A percentile compares a stretch with the other conserved stretches of the same genome.
Conservation (phyloP, 2,329 filamentous ascomycete species). For the Diaporthe sp. region DNA sequence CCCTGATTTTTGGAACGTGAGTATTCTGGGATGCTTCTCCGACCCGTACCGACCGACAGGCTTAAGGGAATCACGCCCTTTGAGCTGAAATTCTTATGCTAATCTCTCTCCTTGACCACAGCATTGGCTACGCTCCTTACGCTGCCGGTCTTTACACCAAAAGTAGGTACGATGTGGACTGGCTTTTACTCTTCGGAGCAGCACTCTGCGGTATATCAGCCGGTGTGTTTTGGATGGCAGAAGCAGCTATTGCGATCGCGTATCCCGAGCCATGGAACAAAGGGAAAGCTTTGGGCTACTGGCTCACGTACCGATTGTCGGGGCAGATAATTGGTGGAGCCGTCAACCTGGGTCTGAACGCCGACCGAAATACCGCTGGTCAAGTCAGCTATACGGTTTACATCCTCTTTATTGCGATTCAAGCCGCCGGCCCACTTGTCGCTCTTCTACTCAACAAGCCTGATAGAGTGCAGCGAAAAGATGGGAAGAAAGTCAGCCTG, state of each 20-base stretch:
- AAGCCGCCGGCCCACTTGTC: constrained; percentile 74
- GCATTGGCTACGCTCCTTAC: constrained; percentile 77
- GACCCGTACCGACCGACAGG: neutral
- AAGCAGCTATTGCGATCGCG: constrained; percentile 78
- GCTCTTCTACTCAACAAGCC: constrained; percentile 74
- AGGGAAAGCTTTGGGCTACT: constrained; percentile 75
- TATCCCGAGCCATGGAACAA: constrained; percentile 79
- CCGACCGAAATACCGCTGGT: constrained; percentile 66
- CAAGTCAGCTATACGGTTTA: constrained; percentile 78
- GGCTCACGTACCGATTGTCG: constrained; percentile 68
- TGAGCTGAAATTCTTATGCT: neutral
- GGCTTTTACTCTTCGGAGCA: constrained; percentile 77
- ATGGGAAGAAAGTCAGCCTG: constrained; percentile 73
- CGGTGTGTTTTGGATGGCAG: constrained; percentile 81
- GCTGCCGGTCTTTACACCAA: constrained; percentile 80
- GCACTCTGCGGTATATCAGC: constrained; percentile 78
- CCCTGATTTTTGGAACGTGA: constrained; percentile 77
- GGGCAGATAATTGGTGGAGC: constrained; percentile 74
- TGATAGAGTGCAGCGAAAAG: constrained; percentile 71
- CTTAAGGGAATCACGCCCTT: too few relatives aligned
- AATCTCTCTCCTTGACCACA: constrained; percentile 39
- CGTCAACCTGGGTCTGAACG: constrained; percentile 78
- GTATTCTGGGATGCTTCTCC: constrained; percentile 40
- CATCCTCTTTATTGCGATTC: constrained; percentile 77
- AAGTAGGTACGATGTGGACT: constrained; percentile 76